Evolutionary conservation across 169 alveolate species (phyloP).

Genomic region (Babesia bigemina): DNA sequence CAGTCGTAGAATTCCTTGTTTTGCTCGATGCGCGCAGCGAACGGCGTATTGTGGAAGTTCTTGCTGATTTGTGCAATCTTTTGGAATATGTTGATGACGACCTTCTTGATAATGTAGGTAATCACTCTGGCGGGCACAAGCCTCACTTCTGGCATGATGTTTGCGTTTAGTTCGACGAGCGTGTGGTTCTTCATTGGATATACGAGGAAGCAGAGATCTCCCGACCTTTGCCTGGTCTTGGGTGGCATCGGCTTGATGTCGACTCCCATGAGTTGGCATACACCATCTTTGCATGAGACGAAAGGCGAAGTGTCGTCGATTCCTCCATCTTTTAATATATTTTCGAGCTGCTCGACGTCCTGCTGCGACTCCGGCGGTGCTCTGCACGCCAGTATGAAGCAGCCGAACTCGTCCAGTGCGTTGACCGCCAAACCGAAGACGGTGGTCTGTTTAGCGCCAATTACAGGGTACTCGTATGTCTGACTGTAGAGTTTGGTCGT

Average conservation of each 20-base stretch:
- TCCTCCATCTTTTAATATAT: constrained; percentile 31
- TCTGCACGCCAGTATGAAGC: constrained; percentile 46
- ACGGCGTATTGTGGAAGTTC: constrained; percentile 29
- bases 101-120: constrained; percentile 54
- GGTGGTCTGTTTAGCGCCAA: constrained; percentile 46
- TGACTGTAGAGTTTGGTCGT: constrained; percentile 48
- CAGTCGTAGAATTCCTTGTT: constrained; percentile 50
- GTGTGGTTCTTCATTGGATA: constrained; percentile 60
- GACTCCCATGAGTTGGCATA: constrained; percentile 17
- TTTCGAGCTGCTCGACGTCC: constrained; percentile 37
- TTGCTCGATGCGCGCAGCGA: constrained; percentile 21
- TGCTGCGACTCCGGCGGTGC: constrained; percentile 49
- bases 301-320: constrained; percentile 31
- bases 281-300: constrained; percentile 2
- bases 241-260: constrained; percentile 12
- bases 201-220: constrained; percentile 50
- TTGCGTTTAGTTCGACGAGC: constrained; percentile 54
- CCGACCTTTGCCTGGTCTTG: constrained; percentile 50
- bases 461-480: constrained; percentile 59
- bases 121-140: constrained; percentile 48
- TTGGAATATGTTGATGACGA: constrained; percentile 32
- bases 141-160: constrained; percentile 45
- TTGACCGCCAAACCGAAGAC: constrained; percentile 55
- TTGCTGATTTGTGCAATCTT: constrained; percentile 45
- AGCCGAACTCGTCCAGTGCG: constrained; percentile 60